Base-by-base conservation (phyloP, 1,284 basidiomycete species). In the Cryptococcus jaspeensis region DNA sequence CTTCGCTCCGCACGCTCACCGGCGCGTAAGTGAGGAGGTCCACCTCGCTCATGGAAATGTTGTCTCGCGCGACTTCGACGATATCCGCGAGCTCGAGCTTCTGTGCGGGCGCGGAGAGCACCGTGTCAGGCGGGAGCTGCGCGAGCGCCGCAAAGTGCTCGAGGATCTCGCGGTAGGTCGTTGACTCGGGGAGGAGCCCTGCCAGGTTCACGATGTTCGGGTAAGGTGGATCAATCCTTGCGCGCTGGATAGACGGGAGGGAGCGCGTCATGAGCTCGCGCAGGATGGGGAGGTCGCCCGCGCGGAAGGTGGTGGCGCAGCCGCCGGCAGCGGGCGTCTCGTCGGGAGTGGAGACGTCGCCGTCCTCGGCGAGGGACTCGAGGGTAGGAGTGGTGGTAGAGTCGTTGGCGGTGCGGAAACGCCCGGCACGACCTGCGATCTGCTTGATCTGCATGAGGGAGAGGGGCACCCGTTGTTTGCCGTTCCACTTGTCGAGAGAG, bases 371-470 rank as follows among this genome's bases (percentile, higher is more conserved):
- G 36, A 6, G 23, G 23, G 36, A 25, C 25, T 40, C 32, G 15
- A 20, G n/a, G n/a, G n/a, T n/a, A n/a, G n/a, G 15, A 20, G 37
- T 41, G 5, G 38, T 38, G 28, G 37, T 42, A 8, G 25, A 41
- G 44, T 62, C 40, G 58, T 50, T 45, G 87, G 84, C 54, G 90
- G 78, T 1, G 92, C 58, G 92, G 74, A 86, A 99, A 1, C 96
- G 87, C 3, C 95, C 95, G 0, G 96, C 96, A 45, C 96, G 85
- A 5, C 95, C 95, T 0, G 90, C 94, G 50, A 99, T 98, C 75
- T 99, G 95, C 75, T 98, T 99, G 76, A 92, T 85, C 70, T 92
- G 88, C 0, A 92, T 90, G 2, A 85, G 77, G 0, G 88, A 85
- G 2, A 99, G 81, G 0, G 80, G 76, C 0, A 81, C 75, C 15